Evolutionary conservation across 371 early-diverging fungal genomes (phyloP).

Genomic region (Zopfochytrium polystomum): DNA sequence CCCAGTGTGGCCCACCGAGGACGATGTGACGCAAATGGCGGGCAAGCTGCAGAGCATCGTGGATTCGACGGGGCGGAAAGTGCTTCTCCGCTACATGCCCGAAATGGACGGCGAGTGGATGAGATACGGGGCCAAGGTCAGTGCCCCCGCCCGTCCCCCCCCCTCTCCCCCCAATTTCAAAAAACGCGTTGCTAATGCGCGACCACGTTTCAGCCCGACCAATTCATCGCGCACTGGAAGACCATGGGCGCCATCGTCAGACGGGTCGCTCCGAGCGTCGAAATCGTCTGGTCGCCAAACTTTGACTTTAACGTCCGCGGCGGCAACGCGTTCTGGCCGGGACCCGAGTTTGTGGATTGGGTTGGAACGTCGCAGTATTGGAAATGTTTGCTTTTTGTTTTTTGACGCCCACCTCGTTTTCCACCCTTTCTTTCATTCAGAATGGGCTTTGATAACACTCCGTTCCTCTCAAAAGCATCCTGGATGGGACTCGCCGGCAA

Average conservation of each 20-base stretch:
- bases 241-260: constrained; percentile 1
- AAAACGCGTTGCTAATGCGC: too few relatives aligned
- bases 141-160: background rate
- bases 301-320: constrained; percentile 8
- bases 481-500: background rate
- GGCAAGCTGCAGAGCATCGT: background rate
- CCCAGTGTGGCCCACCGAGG: constrained; percentile 12
- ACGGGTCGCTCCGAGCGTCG: constrained; percentile 11
- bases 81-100: constrained; percentile 6
- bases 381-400: constrained; percentile 1
- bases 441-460: background rate
- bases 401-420: background rate
- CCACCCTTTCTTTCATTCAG: background rate
- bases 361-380: constrained; percentile 6
- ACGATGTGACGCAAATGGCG: background rate
- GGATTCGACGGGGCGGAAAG: background rate
- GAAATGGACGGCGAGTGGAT: too few relatives aligned
- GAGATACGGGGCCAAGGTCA: constrained; percentile 18
- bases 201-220: too few relatives aligned
- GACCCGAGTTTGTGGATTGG: constrained; percentile 1
- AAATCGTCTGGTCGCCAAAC: constrained; percentile 22
- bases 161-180: background rate
- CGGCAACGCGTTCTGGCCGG: constrained; percentile 8
- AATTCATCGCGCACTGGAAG: constrained; percentile 11
- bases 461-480: background rate